Base-by-base conservation (phyloP, 192 early-diverging fungal species). In the Kickxella alabastrina region DNA sequence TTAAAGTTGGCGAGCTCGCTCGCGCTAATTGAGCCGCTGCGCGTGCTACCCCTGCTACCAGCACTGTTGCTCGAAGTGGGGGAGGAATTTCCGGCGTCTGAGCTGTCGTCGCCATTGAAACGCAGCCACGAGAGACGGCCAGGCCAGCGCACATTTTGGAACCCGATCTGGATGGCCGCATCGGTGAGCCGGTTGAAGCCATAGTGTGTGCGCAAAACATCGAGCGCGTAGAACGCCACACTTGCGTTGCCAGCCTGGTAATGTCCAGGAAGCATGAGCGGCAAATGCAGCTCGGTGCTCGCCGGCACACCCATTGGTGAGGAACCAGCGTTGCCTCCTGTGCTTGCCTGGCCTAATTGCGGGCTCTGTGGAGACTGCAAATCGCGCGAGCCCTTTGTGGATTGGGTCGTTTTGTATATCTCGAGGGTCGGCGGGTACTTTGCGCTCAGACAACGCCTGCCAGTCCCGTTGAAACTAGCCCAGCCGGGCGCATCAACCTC, bases 171-270 rank as follows among this genome's bases (percentile, higher is more conserved):
- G 18, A 95, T 77, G 8, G 60, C 52, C 3, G 75, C 65, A 22
- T 80, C 57, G 1, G 78, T 78, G 14, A 86, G 77, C 40, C 28
- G 57, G 29, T 57, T 52, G 19, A 49, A 59, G 42, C 63, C 76
- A 52, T 57, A 53, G n/a, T 63, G 62, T 19, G 56, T 50, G 18
- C 55, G 64, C 52, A 92, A 49, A 0, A 68, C 55, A 28, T 80
- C 62, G 10, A 92, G 64, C 8, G 85, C 79, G 24, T 66, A 74
- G 18, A 90, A 75, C 1, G 86, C 91, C 3, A 85, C 85, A 10
- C 84, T 84, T 2, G 84, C 80, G 74, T 97, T 97, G 17, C 70
- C 82, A 0, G 85, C 75, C 65, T 97, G 92, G 59, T 86, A 87
- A 41, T 81, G 79, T 3, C 94, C 94, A 40, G 80, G 59, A 13